These are phyloP conservation scores for Suillus weaverae DNA, from an alignment of 768 basidiomycete species.

Conservation along the genomic window DNA sequence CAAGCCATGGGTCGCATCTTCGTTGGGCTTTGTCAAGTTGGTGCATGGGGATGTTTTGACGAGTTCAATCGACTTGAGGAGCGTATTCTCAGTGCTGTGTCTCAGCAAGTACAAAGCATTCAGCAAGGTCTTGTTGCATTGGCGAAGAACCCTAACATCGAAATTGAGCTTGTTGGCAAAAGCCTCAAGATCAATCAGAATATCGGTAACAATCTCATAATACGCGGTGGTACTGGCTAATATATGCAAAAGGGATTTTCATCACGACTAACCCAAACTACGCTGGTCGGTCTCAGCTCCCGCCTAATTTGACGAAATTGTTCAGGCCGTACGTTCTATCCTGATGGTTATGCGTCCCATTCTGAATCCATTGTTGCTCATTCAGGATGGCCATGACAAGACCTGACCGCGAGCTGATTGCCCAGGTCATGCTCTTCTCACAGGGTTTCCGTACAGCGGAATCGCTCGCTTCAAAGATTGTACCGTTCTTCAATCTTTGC, in stretches of 20 bases:
- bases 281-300: slow-evolving; percentile 91
- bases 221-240: slow-evolving; percentile 7
- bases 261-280: slow-evolving; percentile 99
- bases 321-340: slow-evolving; percentile 76
- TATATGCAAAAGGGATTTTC: slow-evolving; percentile 71
- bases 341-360: not conserved
- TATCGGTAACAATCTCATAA: slow-evolving; percentile 57
- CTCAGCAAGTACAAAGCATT: slow-evolving; percentile 98
- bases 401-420: slow-evolving; percentile 97
- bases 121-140: slow-evolving; percentile 90
- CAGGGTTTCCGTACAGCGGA: slow-evolving; percentile 99
- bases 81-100: slow-evolving; percentile 95
- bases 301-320: slow-evolving; percentile 86
- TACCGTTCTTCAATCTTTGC: slow-evolving; percentile 99
- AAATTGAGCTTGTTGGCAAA: slow-evolving; percentile 96
- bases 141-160: slow-evolving; percentile 79
- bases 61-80: slow-evolving; percentile 99
- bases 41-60: slow-evolving; percentile 98
- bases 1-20: slow-evolving; percentile 99
- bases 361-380: slow-evolving; percentile 13
- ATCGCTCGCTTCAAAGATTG: slow-evolving; percentile 95
- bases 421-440: slow-evolving; percentile 99
- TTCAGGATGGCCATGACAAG: slow-evolving; percentile 97
- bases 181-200: slow-evolving; percentile 90
- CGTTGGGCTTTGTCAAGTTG: slow-evolving; percentile 97